phyloP scores from a whole-genome alignment of 805 yeast genomes.

The Spathaspora sp. region DNA sequence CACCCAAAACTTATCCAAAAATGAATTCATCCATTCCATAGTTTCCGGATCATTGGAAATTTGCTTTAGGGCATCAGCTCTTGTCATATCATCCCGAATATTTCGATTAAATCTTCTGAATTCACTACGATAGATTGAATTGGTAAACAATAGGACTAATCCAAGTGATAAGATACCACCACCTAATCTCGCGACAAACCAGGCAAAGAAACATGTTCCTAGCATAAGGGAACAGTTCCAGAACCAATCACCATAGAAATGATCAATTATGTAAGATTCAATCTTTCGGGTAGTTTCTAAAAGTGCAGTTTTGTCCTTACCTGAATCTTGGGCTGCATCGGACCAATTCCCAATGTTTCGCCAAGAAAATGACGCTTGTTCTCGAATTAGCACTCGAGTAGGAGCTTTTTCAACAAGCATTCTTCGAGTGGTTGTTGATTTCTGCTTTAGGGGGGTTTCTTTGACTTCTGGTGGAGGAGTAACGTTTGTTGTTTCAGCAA shows the following conservation, averaged over 20 bases:
- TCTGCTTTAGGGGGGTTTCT: not conserved
- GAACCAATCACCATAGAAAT: conserved; percentile 68
- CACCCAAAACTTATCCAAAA: conserved; percentile 80
- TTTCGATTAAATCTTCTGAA: conserved; percentile 73
- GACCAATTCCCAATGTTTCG: conserved; percentile 36
- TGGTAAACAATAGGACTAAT: conserved; percentile 56
- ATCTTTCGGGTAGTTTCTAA: conserved; percentile 32
- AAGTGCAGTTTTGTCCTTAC: conserved; percentile 20
- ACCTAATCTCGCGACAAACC: conserved; percentile 61
- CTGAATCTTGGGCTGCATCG: not conserved
- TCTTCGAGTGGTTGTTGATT: conserved; percentile 4
- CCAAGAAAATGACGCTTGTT: conserved; percentile 39
- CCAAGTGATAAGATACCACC: conserved; percentile 62
- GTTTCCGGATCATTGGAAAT: conserved; percentile 65
- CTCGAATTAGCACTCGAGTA: conserved; percentile 19
- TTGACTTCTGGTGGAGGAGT: too few relatives aligned
- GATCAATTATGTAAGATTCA: conserved; percentile 62
- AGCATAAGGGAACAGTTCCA: conserved; percentile 61
- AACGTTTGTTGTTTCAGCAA: not conserved
- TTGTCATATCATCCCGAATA: conserved; percentile 70
- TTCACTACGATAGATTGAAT: conserved; percentile 69
- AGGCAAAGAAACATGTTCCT: conserved; percentile 71
- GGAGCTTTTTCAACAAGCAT: not conserved
- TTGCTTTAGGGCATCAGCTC: conserved; percentile 60
- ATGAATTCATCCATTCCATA: conserved; percentile 78